phyloP scores from a whole-genome alignment of 371 early-diverging fungal genomes.

The Cokeromyces recurvatus region DNA sequence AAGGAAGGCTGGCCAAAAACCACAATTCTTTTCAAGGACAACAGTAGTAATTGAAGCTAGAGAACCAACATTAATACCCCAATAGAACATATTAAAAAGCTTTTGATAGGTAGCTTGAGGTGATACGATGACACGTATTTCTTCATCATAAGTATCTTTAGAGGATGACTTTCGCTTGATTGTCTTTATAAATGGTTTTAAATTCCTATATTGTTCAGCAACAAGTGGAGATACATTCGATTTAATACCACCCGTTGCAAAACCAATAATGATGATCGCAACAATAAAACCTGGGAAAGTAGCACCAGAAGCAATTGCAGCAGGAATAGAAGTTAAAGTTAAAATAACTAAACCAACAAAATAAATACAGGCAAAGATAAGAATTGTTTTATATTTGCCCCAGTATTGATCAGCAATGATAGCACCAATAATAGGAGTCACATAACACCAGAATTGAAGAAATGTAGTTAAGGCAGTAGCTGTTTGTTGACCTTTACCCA shows the following conservation, averaged over 20 bases:
- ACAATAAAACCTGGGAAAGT: conserved; percentile 65
- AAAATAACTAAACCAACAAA: conserved; percentile 67
- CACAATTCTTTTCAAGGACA: conserved; percentile 41
- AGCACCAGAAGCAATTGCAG: conserved; percentile 47
- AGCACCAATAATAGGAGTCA: conserved; percentile 80
- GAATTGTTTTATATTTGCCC: conserved; percentile 82
- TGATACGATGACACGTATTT: conserved; percentile 40
- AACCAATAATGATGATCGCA: conserved; percentile 67
- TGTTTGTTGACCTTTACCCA: conserved; percentile 40
- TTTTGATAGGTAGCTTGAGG: conserved; percentile 50
- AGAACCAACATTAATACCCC: conserved; percentile 73
- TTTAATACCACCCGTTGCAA: conserved; percentile 52
- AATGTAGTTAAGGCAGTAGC: conserved; percentile 72
- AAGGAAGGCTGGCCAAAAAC: conserved; percentile 71
- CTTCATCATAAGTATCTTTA: conserved; percentile 32
- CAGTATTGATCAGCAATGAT: conserved; percentile 77
- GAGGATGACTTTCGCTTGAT: conserved; percentile 37
- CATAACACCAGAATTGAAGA: conserved; percentile 78
- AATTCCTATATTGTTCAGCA: conserved; percentile 39
- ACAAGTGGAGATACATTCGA: conserved; percentile 44
- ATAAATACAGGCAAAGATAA: conserved; percentile 64
- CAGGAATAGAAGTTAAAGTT: conserved; percentile 56
- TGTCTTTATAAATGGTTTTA: conserved; percentile 27
- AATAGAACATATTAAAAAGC: conserved; percentile 65
- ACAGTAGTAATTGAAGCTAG: neutral